Conservation (phyloP, 305 asterid species). For the Fraxinus xanthoxyloides region DNA sequence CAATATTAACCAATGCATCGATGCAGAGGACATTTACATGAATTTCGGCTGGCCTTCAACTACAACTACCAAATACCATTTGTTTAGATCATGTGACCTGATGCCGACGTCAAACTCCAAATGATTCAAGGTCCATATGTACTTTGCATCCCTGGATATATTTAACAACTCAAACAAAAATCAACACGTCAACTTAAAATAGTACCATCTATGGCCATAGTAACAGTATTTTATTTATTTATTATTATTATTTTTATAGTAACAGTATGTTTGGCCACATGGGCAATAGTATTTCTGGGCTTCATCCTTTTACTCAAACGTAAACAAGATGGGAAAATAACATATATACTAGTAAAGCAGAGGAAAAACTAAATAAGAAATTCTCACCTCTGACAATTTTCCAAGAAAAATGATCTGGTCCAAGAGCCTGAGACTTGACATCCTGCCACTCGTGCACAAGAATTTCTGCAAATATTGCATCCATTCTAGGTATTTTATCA, state of each 20-base stretch:
- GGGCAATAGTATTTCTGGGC: neutral
- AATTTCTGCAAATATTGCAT: conserved; percentile 81
- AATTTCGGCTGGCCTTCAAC: neutral
- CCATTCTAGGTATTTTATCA: conserved; percentile 74
- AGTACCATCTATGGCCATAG: neutral
- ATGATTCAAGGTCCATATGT: neutral
- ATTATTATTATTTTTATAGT: no score
- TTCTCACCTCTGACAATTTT: conserved; percentile 66
- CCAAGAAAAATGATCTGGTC: conserved; percentile 72
- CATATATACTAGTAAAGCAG: neutral
- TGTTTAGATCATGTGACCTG: neutral
- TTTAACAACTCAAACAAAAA: neutral
- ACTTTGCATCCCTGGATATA: neutral
- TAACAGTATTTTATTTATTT: no score
- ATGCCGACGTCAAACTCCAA: neutral
- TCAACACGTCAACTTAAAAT: neutral
- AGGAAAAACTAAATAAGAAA: neutral
- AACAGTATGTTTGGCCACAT: neutral
- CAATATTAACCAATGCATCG: neutral
- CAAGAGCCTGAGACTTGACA: conserved; percentile 84
- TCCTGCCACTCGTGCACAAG: conserved; percentile 87
- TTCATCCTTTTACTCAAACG: neutral
- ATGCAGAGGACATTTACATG: neutral
- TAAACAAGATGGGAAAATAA: neutral
- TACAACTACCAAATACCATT: neutral